phyloP scores from a whole-genome alignment of 306 rosid genomes.

The Pyrus betulifolia region DNA sequence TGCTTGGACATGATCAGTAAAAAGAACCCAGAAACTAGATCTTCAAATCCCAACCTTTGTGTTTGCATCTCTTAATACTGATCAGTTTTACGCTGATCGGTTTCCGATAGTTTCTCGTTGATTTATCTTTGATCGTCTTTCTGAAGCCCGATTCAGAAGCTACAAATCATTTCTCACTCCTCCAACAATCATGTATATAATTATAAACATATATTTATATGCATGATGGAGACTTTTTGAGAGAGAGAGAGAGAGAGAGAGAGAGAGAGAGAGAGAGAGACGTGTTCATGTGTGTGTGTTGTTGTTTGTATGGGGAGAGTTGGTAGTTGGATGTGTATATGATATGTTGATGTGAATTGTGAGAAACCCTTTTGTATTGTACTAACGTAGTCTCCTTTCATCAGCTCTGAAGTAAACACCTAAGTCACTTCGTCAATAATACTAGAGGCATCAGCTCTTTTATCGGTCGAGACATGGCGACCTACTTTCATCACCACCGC shows the following conservation, averaged over 20 bases:
- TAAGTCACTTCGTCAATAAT: neutral
- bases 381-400: slow-evolving; percentile 16
- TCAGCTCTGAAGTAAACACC: slow-evolving; percentile 2
- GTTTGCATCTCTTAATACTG: neutral
- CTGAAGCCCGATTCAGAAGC: neutral
- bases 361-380: neutral
- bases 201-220: neutral
- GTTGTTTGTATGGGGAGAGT: neutral
- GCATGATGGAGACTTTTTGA: slow-evolving; percentile 2
- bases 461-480: slow-evolving; percentile 40
- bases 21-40: neutral
- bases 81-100: neutral
- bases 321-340: slow-evolving; percentile 6
- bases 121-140: neutral
- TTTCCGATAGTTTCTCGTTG: neutral
- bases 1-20: neutral
- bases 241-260: neutral
- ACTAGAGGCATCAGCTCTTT: neutral
- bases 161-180: neutral
- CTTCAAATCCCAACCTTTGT: neutral
- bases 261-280: slow-evolving; percentile 1
- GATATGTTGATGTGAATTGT: neutral
- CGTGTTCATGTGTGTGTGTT: neutral
- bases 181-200: neutral
- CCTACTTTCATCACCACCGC: slow-evolving; percentile 66